Conservation (phyloP, 768 basidiomycete genomes). For the Chalciporus chontae region DNA sequence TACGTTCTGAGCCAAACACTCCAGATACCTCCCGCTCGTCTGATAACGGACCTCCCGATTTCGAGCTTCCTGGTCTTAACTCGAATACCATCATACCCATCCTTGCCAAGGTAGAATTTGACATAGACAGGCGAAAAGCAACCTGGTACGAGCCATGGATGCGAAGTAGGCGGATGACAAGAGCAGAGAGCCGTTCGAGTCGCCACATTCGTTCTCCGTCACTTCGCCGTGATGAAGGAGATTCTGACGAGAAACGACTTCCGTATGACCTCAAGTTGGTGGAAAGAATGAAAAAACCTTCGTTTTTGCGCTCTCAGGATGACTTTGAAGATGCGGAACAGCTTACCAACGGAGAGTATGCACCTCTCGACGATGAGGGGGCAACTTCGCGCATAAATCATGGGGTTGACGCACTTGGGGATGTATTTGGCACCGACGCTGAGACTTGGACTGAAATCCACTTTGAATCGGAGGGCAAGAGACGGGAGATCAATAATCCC, state of each 20-base stretch:
- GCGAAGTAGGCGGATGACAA: constrained; percentile 57
- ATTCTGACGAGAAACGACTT: constrained; percentile 30
- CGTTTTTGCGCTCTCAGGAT: constrained; percentile 24
- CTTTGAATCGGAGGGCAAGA: constrained; percentile 28
- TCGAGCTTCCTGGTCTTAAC: constrained; percentile 64
- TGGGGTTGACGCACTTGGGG: constrained; percentile 49
- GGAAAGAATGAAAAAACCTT: constrained; percentile 43
- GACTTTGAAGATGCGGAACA: constrained; percentile 29
- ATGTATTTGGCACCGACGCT: constrained; percentile 65
- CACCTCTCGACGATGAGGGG: constrained; percentile 31
- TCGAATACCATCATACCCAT: constrained; percentile 72
- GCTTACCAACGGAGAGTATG: constrained; percentile 22
- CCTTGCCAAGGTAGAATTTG: constrained; percentile 93
- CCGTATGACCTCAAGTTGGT: constrained; percentile 52
- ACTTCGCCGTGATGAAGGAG: constrained; percentile 20
- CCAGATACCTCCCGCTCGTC: constrained; percentile 48
- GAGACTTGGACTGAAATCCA: constrained; percentile 60
- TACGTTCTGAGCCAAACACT: constrained; percentile 44
- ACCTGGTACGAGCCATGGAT: constrained; percentile 87
- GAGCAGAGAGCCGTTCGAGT: constrained; percentile 42
- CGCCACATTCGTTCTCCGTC: constrained; percentile 24
- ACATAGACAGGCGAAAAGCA: constrained; percentile 79
- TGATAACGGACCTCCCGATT: constrained; percentile 40
- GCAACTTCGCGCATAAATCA: constrained; percentile 38
- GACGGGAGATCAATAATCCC: constrained; percentile 30